Conservation (phyloP, 495 filamentous ascomycete genomes). For the Peziza echinospora region DNA sequence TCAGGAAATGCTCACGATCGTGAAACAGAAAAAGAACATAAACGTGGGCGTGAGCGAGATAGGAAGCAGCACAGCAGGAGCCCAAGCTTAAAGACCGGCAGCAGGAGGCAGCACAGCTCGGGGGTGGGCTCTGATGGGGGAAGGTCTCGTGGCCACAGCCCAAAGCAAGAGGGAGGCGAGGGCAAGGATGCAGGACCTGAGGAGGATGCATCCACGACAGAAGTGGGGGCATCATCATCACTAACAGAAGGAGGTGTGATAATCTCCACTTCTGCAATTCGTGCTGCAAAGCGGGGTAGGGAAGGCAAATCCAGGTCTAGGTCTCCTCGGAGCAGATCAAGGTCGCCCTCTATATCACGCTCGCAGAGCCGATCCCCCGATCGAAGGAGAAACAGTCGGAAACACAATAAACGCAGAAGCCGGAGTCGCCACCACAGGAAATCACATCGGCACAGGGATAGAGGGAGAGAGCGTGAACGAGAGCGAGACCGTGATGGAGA, state of each 20-base stretch:
- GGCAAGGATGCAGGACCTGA: neutral
- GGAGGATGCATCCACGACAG: neutral
- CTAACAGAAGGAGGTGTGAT: neutral
- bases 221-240: neutral
- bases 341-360: neutral
- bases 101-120: neutral
- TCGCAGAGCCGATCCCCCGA: neutral
- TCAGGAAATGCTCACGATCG: neutral
- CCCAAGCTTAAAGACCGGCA: neutral
- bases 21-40: constrained; percentile 11
- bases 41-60: constrained; percentile 1
- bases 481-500: neutral
- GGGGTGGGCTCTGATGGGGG: neutral
- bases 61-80: neutral
- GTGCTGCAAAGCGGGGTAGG: neutral
- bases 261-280: neutral
- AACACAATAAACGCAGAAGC: neutral
- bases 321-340: neutral
- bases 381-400: neutral
- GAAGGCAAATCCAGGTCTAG: neutral
- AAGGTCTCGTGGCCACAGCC: neutral
- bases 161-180: neutral
- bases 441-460: neutral
- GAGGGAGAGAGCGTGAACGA: neutral
- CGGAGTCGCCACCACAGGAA: neutral